A percentile compares a stretch with the other conserved stretches of the same genome.
These are phyloP conservation scores for Fusarium humuli DNA, from an alignment of 2,329 filamentous ascomycete genomes.

Conservation along the genomic window DNA sequence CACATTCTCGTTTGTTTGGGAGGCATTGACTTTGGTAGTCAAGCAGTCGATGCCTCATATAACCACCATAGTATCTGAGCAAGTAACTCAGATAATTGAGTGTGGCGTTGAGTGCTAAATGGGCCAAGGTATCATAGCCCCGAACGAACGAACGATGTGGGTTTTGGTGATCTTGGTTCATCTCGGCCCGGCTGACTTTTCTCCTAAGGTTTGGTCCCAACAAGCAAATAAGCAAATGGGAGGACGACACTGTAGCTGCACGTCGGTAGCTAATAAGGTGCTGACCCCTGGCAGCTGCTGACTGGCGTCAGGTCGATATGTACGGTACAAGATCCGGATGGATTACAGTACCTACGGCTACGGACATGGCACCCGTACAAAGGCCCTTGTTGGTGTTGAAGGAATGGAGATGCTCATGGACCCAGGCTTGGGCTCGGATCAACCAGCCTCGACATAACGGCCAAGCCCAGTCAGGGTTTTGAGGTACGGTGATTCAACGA, in stretches of 20 bases:
- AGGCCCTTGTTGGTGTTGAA: background rate
- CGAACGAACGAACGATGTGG: background rate
- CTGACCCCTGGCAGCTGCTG: constrained; percentile 21
- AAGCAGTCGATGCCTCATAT: background rate
- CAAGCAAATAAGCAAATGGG: background rate
- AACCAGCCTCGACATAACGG: constrained; percentile 32
- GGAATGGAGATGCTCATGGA: constrained; percentile 8
- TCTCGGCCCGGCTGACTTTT: background rate
- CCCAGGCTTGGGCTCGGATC: constrained; percentile 1
- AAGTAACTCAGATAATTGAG: background rate
- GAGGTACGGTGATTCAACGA: constrained; percentile 32
- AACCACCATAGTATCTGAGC: background rate
- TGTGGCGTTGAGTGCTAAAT: background rate
- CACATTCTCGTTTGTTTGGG: background rate
- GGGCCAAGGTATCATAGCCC: background rate
- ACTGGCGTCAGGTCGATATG: background rate
- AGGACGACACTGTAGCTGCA: background rate
- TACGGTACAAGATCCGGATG: background rate
- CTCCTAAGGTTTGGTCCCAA: background rate
- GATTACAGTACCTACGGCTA: background rate
- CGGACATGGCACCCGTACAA: background rate
- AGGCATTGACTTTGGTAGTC: background rate
- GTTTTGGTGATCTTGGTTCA: constrained; percentile 8
- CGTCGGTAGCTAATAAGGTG: constrained; percentile 26
- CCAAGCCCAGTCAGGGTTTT: constrained; percentile 21